Percentiles rank a stretch among this genome's conserved stretches.
These are phyloP conservation scores for Nemania diffusa DNA, from an alignment of 2,329 filamentous ascomycete genomes.

Conservation along the genomic window DNA sequence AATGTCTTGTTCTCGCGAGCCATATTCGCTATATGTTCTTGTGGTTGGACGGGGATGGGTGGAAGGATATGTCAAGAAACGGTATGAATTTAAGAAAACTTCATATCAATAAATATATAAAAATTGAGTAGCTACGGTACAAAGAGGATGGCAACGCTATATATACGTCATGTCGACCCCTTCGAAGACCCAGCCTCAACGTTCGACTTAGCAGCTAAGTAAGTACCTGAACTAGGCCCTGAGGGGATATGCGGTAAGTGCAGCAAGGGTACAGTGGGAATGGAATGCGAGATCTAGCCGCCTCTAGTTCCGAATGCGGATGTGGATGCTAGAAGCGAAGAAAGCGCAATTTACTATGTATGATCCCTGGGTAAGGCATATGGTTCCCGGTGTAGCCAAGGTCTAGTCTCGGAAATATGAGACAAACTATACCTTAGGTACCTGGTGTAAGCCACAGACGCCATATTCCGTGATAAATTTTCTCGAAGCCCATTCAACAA, in stretches of 20 bases:
- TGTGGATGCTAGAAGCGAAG: no score
- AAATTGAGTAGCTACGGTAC: background rate
- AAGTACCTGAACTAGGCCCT: background rate
- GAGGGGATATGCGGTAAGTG: no score
- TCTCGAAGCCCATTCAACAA: no score
- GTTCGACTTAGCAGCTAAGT: background rate
- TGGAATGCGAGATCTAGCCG: background rate
- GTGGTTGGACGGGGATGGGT: background rate
- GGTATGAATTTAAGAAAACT: background rate
- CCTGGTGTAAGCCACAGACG: no score
- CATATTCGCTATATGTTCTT: constrained; percentile 50
- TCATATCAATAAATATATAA: background rate
- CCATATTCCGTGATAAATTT: no score
- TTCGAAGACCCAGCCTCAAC: background rate
- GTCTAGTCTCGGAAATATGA: no score
- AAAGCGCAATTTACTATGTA: no score
- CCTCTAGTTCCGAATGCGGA: no score
- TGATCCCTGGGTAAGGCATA: no score
- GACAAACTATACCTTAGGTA: no score
- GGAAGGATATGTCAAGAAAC: background rate
- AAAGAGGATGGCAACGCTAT: constrained; percentile 20
- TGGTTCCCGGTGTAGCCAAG: no score
- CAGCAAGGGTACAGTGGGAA: background rate
- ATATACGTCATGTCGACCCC: constrained; percentile 35
- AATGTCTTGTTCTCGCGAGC: constrained; percentile 60